Evolutionary conservation across 2,329 filamentous ascomycete species (phyloP), one percentile per base, ranked within the genome.

Genomic region (Colletotrichum tropicicola): DNA sequence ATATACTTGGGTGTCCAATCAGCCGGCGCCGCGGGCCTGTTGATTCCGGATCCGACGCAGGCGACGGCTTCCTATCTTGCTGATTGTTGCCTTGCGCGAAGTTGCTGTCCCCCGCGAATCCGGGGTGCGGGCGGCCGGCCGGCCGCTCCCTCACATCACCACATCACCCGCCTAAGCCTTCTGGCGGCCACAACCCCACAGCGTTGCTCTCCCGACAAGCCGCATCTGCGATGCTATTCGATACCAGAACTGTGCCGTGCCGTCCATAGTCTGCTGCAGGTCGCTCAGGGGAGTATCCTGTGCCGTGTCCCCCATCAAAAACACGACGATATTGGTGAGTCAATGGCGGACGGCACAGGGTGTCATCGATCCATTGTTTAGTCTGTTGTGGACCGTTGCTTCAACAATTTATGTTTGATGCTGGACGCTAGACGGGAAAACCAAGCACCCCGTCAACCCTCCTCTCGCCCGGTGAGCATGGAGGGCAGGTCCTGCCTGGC

Each of bases 301-400:
- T 60, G 60, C 60, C 60, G 47, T 64, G 60, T 57, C 56, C 56
- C 47, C 32, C 47, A 37, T 48, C 48, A 37, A 45, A 39, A 47
- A 25, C 53, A 35, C 45, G 30, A 51, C 59, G 21, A 19, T 28
- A 13, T 19, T 21, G 43, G 41, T 53, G 55, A 60, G 32, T 45
- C 43, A 30, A 35, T 21, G 41, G 27, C n/a, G 49, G 43, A 19
- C 53, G 30, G 17, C 41, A 12, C 35, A 49, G 27, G 12, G 49
- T 65, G 17, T 13, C 23, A 61, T 61, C 32, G 61, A 54, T 25
- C 61, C 61, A 49, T 21, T 39, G 19, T 44, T 44, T 45, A 17
- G 10, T 19, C n/a, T 12, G 28, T 10, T 13, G 30, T 43, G 39
- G 27, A 35, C 5, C 7, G 15, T 12, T 44, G 48, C 61, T 55